These are phyloP conservation scores for Saitozyma podzolica DNA, from an alignment of 768 basidiomycete species.

Conservation along the genomic window DNA sequence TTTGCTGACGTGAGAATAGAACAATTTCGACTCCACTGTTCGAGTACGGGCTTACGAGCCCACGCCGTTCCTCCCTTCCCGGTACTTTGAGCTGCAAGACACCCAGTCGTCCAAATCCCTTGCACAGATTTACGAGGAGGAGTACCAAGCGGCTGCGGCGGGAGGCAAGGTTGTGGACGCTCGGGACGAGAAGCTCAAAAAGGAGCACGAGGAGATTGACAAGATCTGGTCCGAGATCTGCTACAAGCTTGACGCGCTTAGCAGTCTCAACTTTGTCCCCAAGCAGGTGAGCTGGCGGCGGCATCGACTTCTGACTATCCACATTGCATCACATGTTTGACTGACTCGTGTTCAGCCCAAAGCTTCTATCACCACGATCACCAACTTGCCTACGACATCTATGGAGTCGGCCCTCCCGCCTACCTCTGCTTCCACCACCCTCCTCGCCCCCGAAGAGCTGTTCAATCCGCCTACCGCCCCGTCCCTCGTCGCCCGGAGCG, in stretches of 20 bases:
- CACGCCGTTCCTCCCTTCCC: slow-evolving; percentile 86
- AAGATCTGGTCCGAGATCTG: slow-evolving; percentile 80
- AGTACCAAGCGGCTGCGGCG: slow-evolving; percentile 70
- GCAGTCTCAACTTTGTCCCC: slow-evolving; percentile 92
- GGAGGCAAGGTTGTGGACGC: slow-evolving; percentile 66
- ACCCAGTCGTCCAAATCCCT: slow-evolving; percentile 83
- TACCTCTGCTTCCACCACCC: slow-evolving; percentile 67
- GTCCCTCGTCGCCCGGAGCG: slow-evolving; percentile 66
- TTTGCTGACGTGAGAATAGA: slow-evolving; percentile 35
- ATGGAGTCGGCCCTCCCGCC: slow-evolving; percentile 91
- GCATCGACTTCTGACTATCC: neutral
- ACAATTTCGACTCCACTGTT: slow-evolving; percentile 85
- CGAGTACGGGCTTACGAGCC: slow-evolving; percentile 76
- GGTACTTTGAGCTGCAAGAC: slow-evolving; percentile 83
- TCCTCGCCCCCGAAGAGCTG: slow-evolving; percentile 93
- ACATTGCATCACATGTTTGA: neutral
- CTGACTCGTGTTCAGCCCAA: slow-evolving; percentile 65
- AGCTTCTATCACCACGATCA: slow-evolving; percentile 76
- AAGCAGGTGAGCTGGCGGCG: slow-evolving; percentile 67
- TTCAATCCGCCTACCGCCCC: slow-evolving; percentile 60
- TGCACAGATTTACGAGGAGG: slow-evolving; percentile 94
- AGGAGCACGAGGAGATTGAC: slow-evolving; percentile 86
- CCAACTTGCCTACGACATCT: slow-evolving; percentile 75
- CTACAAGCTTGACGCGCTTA: slow-evolving; percentile 84
- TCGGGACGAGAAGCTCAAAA: slow-evolving; percentile 80